Base-by-base conservation (phyloP, 306 rosid genomes). In the Vigna angularis region DNA sequence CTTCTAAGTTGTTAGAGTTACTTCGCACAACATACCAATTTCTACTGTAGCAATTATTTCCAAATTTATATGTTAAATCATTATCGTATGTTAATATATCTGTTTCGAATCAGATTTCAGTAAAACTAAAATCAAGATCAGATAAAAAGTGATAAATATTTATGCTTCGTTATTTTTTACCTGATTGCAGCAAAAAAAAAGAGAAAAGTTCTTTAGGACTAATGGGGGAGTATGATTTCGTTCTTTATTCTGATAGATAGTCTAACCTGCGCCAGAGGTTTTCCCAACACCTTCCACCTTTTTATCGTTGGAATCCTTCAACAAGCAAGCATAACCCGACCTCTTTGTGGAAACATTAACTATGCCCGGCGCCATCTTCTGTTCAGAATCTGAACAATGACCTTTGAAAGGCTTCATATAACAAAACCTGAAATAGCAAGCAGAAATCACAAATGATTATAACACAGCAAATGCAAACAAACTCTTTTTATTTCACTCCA, bases 341-440 rank as follows among this genome's bases (percentile, higher is more conserved):
- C 89, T 85, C 81, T 79, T 86, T 40, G 86, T 34, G 26, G 91
- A 88, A 61, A 86, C 30, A 20, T 32, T 79, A 72, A 88, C 80
- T 9, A 73, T 2, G 16, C 87, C 88, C 9, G 55, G 78, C 34
- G 58, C 45, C 72, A 73, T 47, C 68, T 79, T 82, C 62, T 82
- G 81, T 73, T 88, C 91, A 28, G 32, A 50, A 52, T 77, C 77
- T 68, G 76, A 65, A 76, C 88, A 88, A 53, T 36, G 51, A 63
- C 89, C 85, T 40, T 81, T 61, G 74, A 77, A 82, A 48, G 91
- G 89, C 53, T 69, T 80, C 91, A 88, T 83, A 58, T 34, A 84
- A 59, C 91, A 88, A 77, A 88, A 88, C 91, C 91, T 88, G 45
- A 79, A 7, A 70, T 18, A 34, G 58, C 69, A 68, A 64, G 18